These are phyloP conservation scores for Aspergillus homomorphus DNA, from an alignment of 495 filamentous ascomycete genomes.

Conservation along the genomic window DNA sequence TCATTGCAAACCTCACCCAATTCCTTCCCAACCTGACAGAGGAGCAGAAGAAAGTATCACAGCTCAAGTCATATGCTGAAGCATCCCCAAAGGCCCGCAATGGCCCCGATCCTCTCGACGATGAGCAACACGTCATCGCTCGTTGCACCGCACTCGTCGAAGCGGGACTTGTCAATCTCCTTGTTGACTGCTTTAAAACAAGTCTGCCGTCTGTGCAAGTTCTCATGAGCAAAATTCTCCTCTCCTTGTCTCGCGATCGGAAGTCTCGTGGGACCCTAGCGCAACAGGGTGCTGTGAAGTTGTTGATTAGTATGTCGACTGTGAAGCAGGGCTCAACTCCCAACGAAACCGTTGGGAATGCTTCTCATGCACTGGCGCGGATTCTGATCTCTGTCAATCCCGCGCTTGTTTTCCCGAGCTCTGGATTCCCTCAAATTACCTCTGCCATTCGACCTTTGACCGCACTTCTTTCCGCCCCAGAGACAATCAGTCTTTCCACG, in stretches of 20 bases:
- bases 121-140: constrained; percentile 67
- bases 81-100: constrained; percentile 58
- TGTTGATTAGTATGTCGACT: constrained; percentile 67
- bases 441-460: constrained; percentile 77
- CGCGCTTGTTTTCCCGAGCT: constrained; percentile 74
- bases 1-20: constrained; percentile 75
- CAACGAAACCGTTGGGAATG: constrained; percentile 52
- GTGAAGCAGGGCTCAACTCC: constrained; percentile 48
- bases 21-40: constrained; percentile 80
- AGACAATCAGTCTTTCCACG: constrained; percentile 33
- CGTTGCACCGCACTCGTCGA: constrained; percentile 77
- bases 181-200: constrained; percentile 65
- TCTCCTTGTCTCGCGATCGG: constrained; percentile 67
- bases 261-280: constrained; percentile 73
- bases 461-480: constrained; percentile 60
- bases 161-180: constrained; percentile 66
- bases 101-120: constrained; percentile 63
- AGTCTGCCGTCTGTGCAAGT: constrained; percentile 65
- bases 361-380: constrained; percentile 85
- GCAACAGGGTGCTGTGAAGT: constrained; percentile 86
- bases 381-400: constrained; percentile 90
- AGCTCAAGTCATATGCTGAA: constrained; percentile 92
- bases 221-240: constrained; percentile 68
- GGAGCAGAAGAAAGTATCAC: constrained; percentile 83
- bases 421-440: constrained; percentile 66